These are phyloP conservation scores for Exophiala bonariae DNA, from an alignment of 2,329 filamentous ascomycete genomes.

Conservation along the genomic window DNA sequence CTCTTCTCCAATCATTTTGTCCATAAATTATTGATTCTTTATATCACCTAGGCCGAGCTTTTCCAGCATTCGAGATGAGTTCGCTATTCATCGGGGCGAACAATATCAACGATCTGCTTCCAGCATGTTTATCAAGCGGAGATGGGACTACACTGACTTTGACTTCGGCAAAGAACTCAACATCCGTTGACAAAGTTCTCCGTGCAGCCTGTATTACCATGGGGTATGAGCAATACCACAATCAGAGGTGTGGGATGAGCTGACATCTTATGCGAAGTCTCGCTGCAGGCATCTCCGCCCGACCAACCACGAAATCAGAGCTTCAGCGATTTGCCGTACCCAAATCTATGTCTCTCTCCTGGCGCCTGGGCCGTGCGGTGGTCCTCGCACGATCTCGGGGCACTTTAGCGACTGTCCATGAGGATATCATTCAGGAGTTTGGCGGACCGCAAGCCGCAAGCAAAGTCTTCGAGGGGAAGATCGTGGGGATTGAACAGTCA, in stretches of 20 bases:
- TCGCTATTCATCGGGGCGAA: constrained; percentile 18
- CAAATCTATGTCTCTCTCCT: constrained; percentile 45
- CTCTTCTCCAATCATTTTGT: too few species aligned
- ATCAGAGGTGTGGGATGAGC: too few species aligned
- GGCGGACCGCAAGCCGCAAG: constrained; percentile 45
- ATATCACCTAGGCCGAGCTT: constrained; percentile 38
- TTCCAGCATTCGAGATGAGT: constrained; percentile 16
- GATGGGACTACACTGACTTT: constrained; percentile 53
- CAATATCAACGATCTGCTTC: constrained; percentile 25
- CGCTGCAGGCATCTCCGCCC: constrained; percentile 42
- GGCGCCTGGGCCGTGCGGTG: constrained; percentile 61
- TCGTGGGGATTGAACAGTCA: constrained; percentile 56
- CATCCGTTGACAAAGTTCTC: constrained; percentile 48
- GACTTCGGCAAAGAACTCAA: constrained; percentile 28
- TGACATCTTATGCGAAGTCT: too few species aligned
- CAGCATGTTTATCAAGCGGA: constrained; percentile 49
- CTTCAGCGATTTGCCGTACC: constrained; percentile 39
- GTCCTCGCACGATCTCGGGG: constrained; percentile 33
- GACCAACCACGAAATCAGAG: constrained; percentile 39
- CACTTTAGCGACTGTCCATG: constrained; percentile 52
- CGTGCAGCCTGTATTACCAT: constrained; percentile 56
- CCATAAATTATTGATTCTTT: constrained; percentile 33
- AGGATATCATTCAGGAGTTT: constrained; percentile 54
- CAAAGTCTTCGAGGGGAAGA: constrained; percentile 65
- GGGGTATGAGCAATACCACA: constrained; percentile 40